Conservation (phyloP, 2,329 filamentous ascomycete genomes). For the Colletotrichum viniferum region DNA sequence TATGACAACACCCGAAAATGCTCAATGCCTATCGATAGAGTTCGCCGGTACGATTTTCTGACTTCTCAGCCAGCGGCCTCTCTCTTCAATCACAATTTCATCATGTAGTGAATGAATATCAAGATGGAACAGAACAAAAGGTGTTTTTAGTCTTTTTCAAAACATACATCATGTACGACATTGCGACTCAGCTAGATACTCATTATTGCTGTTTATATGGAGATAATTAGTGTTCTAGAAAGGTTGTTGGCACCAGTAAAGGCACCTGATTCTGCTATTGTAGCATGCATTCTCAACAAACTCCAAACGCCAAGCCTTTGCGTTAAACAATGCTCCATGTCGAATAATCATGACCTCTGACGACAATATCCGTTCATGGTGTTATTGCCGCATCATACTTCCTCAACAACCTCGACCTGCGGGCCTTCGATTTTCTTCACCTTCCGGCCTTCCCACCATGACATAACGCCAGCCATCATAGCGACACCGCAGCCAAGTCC, state of each 20-base stretch:
- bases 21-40: too few relatives aligned
- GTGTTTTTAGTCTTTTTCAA: too few relatives aligned
- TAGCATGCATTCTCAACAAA: neutral
- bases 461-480: slow-evolving; percentile 28
- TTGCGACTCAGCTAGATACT: neutral
- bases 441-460: slow-evolving; percentile 29
- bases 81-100: too few relatives aligned
- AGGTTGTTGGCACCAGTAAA: fast-evolving
- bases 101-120: too few relatives aligned
- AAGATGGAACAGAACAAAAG: too few relatives aligned
- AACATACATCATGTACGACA: too few relatives aligned
- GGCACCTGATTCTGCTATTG: neutral
- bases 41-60: too few relatives aligned
- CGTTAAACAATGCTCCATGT: neutral
- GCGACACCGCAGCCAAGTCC: slow-evolving; percentile 27
- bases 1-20: too few relatives aligned
- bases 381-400: neutral
- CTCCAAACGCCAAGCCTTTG: neutral
- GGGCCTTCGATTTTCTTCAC: slow-evolving; percentile 30
- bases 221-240: neutral
- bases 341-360: neutral
- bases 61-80: too few relatives aligned
- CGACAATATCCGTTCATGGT: fast-evolving
- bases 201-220: fast-evolving
- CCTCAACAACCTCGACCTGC: slow-evolving; percentile 22